phyloP scores from a whole-genome alignment of 768 basidiomycete species.

The Polyporus arcularius region DNA sequence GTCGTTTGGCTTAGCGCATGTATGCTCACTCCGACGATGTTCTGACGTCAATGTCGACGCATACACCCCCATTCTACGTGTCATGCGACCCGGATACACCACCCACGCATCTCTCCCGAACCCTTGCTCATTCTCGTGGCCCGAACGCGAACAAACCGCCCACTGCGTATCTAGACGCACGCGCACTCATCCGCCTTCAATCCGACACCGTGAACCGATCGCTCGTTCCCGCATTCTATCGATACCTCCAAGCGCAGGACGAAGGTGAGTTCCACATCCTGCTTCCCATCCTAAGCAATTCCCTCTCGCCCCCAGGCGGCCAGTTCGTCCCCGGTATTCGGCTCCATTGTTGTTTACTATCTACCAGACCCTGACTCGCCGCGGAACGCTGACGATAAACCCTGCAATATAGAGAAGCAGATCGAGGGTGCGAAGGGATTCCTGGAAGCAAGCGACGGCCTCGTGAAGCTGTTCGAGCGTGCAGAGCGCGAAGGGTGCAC shows the following conservation, averaged over 20 bases:
- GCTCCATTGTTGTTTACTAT: neutral
- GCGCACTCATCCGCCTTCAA: constrained; percentile 67
- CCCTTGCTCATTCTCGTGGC: neutral
- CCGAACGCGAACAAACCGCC: neutral
- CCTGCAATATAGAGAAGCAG: constrained; percentile 40
- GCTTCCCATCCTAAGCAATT: no score
- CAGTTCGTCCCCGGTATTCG: no score
- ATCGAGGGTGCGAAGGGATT: constrained; percentile 56
- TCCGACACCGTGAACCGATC: constrained; percentile 65
- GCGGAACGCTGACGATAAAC: neutral
- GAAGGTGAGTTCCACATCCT: constrained; percentile 14
- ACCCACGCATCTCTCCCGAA: no score
- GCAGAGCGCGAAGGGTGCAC: constrained; percentile 38
- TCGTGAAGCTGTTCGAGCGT: constrained; percentile 59
- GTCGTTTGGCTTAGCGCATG: neutral
- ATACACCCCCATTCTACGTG: neutral
- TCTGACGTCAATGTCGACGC: neutral
- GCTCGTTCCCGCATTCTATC: constrained; percentile 72
- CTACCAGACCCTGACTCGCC: neutral
- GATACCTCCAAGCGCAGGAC: constrained; percentile 73
- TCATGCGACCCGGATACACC: neutral
- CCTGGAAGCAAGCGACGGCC: constrained; percentile 46
- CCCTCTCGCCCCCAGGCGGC: no score
- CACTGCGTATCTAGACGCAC: constrained; percentile 49
- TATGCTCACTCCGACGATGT: neutral